Percentiles rank a stretch among this genome's conserved stretches.
phyloP scores from a whole-genome alignment of 2,329 filamentous ascomycete species.

The Fusarium robinianum region DNA sequence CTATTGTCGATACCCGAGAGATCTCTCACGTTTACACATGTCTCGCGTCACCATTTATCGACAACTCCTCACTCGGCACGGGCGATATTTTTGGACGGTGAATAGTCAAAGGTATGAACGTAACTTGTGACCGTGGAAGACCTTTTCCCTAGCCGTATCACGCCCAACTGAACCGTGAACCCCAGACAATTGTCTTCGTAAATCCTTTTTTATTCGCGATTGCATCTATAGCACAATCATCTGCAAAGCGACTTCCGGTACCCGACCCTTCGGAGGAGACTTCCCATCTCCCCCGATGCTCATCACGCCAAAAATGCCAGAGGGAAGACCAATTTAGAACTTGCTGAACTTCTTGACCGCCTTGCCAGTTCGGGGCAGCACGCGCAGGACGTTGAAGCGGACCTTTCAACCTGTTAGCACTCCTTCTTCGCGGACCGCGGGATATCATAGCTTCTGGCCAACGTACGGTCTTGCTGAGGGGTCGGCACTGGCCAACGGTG shows the following conservation, averaged over 20 bases:
- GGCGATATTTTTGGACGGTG: slow-evolving; percentile 29
- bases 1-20: no score
- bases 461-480: slow-evolving; percentile 99
- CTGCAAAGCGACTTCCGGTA: slow-evolving; percentile 49
- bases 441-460: slow-evolving; percentile 7
- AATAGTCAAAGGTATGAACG: slow-evolving; percentile 38
- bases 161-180: slow-evolving; percentile 38
- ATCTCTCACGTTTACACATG: no score
- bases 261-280: slow-evolving; percentile 47
- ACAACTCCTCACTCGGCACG: slow-evolving; percentile 27
- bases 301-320: slow-evolving; percentile 62
- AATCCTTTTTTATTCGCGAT: slow-evolving; percentile 50
- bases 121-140: slow-evolving; percentile 38
- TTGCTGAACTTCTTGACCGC: slow-evolving; percentile 97
- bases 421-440: background rate
- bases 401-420: slow-evolving; percentile 60
- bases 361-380: slow-evolving; percentile 97
- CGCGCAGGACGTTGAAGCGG: slow-evolving; percentile 99
- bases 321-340: slow-evolving; percentile 74
- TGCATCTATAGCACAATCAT: slow-evolving; percentile 53
- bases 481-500: slow-evolving; percentile 98
- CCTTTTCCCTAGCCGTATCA: slow-evolving; percentile 38
- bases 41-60: slow-evolving; percentile 1
- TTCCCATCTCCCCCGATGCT: slow-evolving; percentile 47
- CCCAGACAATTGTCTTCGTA: slow-evolving; percentile 45